phyloP scores from a whole-genome alignment of 1,284 basidiomycete genomes.

The Prillingera fragicola region DNA sequence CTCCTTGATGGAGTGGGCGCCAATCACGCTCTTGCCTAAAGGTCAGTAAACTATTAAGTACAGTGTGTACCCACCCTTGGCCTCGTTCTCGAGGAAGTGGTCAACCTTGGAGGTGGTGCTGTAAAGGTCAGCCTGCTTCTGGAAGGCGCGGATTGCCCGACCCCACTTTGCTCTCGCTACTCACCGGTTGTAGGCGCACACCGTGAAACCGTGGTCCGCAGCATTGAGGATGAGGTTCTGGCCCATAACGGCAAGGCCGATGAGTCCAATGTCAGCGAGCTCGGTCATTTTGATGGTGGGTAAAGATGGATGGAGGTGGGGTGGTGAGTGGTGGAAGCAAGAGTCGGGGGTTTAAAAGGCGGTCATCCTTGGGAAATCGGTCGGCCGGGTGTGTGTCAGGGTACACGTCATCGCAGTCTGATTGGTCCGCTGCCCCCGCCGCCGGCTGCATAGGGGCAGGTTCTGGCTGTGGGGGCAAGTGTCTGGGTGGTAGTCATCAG shows the following conservation, averaged over 20 bases:
- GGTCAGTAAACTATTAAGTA: neutral
- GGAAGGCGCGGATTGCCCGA: neutral
- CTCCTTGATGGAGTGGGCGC: constrained; percentile 91
- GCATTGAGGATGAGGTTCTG: constrained; percentile 97
- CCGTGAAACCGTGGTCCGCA: constrained; percentile 98
- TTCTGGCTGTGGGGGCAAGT: no score
- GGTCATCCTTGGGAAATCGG: no score
- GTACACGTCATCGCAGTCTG: no score
- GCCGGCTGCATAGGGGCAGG: no score
- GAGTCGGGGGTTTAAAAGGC: no score
- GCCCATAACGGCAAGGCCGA: constrained; percentile 93
- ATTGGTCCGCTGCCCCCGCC: no score
- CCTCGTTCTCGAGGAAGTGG: constrained; percentile 90
- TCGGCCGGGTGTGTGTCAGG: no score
- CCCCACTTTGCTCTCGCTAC: constrained; percentile 6
- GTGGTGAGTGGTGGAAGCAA: no score
- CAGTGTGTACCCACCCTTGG: constrained; percentile 65
- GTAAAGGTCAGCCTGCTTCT: neutral
- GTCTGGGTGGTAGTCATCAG: no score
- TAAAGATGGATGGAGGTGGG: neutral
- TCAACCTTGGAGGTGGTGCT: constrained; percentile 91
- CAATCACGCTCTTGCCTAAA: constrained; percentile 85
- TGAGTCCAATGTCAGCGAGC: constrained; percentile 49
- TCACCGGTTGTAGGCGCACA: constrained; percentile 88
- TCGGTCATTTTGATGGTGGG: no score